These are phyloP conservation scores for Fusarium beomiforme DNA, from an alignment of 2,329 filamentous ascomycete genomes.

Conservation along the genomic window DNA sequence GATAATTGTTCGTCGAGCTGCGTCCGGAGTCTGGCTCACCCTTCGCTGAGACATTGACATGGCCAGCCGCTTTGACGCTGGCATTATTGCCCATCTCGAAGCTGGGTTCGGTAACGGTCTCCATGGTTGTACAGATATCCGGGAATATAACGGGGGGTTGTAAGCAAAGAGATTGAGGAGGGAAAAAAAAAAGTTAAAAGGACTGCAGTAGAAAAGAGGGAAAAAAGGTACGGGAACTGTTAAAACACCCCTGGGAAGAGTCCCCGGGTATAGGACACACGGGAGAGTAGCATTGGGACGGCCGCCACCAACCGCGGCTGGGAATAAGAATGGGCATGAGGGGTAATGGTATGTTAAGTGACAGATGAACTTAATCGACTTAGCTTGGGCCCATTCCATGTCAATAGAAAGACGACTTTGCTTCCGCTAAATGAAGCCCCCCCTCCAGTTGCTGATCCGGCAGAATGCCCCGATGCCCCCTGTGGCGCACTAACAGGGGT, in stretches of 20 bases:
- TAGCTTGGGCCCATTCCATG: too few species aligned
- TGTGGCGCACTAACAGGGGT: not conserved
- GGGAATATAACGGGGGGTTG: not conserved
- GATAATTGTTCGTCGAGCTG: constrained; percentile 20
- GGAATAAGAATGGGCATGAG: not conserved
- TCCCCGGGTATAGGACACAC: not conserved
- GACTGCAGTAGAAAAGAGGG: not conserved
- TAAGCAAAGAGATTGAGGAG: not conserved
- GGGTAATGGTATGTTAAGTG: too few species aligned
- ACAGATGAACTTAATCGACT: not conserved
- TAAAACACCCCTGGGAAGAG: constrained; percentile 1
- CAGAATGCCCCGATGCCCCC: constrained; percentile 12
- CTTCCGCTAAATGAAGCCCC: not conserved
- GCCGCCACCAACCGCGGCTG: constrained; percentile 18
- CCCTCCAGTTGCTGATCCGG: constrained; percentile 14
- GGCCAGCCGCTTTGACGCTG: constrained; percentile 13
- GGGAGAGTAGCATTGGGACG: not conserved
- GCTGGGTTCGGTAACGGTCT: constrained; percentile 29
- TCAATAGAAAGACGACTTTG: too few species aligned
- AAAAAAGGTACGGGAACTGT: not conserved
- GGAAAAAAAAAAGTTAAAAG: not conserved
- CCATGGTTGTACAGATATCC: constrained; percentile 19
- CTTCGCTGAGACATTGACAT: constrained; percentile 12
- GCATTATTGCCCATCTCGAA: constrained; percentile 41
- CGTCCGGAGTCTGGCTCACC: constrained; percentile 32